These are phyloP conservation scores for Voacanga thouarsii DNA, from an alignment of 257 asterid genomes.

Conservation along the genomic window DNA sequence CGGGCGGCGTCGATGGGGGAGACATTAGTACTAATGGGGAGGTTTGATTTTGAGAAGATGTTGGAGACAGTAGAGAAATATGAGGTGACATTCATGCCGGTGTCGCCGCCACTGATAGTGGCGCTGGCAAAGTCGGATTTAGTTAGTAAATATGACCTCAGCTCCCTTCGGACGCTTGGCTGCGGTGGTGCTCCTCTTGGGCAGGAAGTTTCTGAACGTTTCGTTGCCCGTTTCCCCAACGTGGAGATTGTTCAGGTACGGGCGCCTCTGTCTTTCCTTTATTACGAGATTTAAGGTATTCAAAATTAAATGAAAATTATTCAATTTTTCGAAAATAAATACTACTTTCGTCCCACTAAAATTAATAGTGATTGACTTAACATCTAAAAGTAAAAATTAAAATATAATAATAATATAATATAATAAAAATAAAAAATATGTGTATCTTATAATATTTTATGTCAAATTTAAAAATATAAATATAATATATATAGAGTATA, in stretches of 20 bases:
- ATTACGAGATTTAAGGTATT: too few relatives aligned
- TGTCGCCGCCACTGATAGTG: conserved; percentile 87
- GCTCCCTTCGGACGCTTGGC: conserved; percentile 55
- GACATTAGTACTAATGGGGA: conserved; percentile 48
- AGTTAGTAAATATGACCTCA: conserved; percentile 58
- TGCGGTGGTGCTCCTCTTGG: conserved; percentile 98
- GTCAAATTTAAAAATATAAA: too few relatives aligned
- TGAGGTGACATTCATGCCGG: conserved; percentile 65
- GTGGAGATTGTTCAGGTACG: conserved; percentile 64
- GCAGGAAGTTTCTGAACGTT: conserved; percentile 60
- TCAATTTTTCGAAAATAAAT: too few relatives aligned
- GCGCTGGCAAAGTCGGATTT: conserved; percentile 75
- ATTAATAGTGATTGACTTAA: too few relatives aligned
- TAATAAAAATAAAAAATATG: too few relatives aligned
- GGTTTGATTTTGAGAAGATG: conserved; percentile 74
- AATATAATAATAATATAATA: too few relatives aligned
- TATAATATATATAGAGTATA: too few relatives aligned
- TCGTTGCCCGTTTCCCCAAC: conserved; percentile 53
- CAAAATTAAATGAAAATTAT: too few relatives aligned
- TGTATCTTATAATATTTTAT: too few relatives aligned
- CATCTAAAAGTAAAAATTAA: too few relatives aligned
- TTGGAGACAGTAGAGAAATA: conserved; percentile 60
- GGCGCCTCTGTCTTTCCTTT: too few relatives aligned
- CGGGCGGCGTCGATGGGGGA: conserved; percentile 68
- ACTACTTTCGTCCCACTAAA: too few relatives aligned